A percentile compares a stretch with the other conserved stretches of the same genome.
Evolutionary conservation across 139 green algal species (phyloP).

Genomic region (Tetradesmus obliquus): DNA sequence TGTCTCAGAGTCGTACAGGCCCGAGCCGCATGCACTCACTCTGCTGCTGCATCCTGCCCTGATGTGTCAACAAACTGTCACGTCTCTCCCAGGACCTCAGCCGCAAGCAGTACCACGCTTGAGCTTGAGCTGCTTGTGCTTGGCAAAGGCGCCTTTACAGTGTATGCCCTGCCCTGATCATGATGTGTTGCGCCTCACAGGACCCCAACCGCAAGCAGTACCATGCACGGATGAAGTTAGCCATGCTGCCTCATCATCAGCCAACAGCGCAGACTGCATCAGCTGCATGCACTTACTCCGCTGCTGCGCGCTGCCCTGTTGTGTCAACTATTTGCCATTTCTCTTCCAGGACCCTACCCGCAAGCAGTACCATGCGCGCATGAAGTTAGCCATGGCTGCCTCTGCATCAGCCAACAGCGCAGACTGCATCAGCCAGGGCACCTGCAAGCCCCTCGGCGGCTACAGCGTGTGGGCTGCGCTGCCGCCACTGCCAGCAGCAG

Average conservation of each 20-base stretch:
- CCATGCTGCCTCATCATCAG: constrained; percentile 52
- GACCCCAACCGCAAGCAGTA: constrained; percentile 35
- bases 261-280: constrained; percentile 28
- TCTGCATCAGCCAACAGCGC: constrained; percentile 53
- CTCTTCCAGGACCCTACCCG: background rate
- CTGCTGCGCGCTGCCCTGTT: no score
- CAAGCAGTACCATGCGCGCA: constrained; percentile 55
- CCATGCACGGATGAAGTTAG: constrained; percentile 52
- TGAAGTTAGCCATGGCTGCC: constrained; percentile 65
- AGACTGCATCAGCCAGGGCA: constrained; percentile 59
- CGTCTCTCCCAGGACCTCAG: background rate
- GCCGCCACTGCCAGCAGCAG: constrained; percentile 57
- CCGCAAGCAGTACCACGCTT: background rate
- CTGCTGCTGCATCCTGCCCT: no score
- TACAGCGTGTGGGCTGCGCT: constrained; percentile 79
- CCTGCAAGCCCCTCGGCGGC: constrained; percentile 78
- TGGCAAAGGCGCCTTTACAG: no score
- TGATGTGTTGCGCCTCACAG: no score
- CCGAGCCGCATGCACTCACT: no score
- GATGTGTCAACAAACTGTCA: no score
- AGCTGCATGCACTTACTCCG: no score
- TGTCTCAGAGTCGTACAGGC: no score
- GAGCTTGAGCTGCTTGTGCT: no score
- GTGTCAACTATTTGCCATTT: no score
- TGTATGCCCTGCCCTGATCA: no score